Base-by-base conservation (phyloP, 345 rosid species). In the Eutrema japonicum region DNA sequence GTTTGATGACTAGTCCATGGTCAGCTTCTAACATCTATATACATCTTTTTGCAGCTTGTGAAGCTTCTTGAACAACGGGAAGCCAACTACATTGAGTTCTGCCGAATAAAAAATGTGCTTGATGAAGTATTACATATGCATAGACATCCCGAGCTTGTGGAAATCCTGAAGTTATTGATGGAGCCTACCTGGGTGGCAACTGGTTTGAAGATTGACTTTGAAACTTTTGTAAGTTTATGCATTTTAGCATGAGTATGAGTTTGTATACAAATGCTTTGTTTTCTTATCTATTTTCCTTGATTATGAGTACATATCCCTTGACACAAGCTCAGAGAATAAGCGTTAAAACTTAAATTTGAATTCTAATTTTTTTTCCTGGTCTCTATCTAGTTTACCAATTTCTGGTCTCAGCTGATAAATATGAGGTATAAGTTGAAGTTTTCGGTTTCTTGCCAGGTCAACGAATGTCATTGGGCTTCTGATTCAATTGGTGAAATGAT, bases 141-240 rank as follows among this genome's bases (percentile, higher is more conserved):
- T 73, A 70, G 70, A 57, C 85, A 78, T 69, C 58, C 78, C 10
- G 89, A 92, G 74, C 97, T 92, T 61, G 78, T 32, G 66, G 87
- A 83, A 81, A 88, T 94, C 63, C 81, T 94, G 58, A 81, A 82
- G 73, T 79, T 87, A 51, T 74, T 95, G 79, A 89, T 92, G 93
- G 97, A 90, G 68, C 96, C 99, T 66, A 79, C 97, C 11, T 89
- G 96, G 97, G 89, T 86, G 35, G 92, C 97, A 48, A 92, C 99
- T 67, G 99, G 99, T 56, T 84, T 95, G 87, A 92, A 92, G 71
- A 78, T 89, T 27, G 92, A 92, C 77, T 89, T 86, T 72, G 92
- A 85, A 72, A 87, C 89, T 59, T 77, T 92, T 48, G 97, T 95
- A 67, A 78, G 80, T 77, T 45, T 26, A 42, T 48, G 53, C 61